Percentiles rank a stretch among this genome's conserved stretches.
Conservation (phyloP, 176 grass and related monocot species). For the Raddia distichophylla region DNA sequence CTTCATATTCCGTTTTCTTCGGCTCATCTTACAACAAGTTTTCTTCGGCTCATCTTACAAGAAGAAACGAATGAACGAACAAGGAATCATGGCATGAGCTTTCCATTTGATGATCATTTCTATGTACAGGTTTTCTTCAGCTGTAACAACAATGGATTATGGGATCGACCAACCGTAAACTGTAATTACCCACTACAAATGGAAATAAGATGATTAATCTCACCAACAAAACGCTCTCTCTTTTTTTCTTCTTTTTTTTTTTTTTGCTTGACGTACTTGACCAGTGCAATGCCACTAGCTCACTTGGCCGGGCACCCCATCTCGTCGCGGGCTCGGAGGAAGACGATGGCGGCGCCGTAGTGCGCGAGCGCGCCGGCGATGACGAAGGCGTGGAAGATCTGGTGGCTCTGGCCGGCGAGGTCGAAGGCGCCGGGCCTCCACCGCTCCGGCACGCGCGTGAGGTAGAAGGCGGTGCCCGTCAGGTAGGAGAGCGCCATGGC, state of each 20-base stretch:
- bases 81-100: background rate
- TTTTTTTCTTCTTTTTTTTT: background rate
- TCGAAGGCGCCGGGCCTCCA: conserved; percentile 85
- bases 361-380: conserved; percentile 88
- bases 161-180: background rate
- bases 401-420: conserved; percentile 81
- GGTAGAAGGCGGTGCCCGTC: conserved; percentile 67
- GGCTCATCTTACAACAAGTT: background rate
- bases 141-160: background rate
- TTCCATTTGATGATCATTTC: background rate
- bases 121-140: conserved; percentile 7
- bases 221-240: background rate
- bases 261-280: too few relatives aligned
- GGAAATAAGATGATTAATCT: conserved; percentile 3
- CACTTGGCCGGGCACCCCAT: conserved; percentile 47
- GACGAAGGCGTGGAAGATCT: conserved; percentile 92
- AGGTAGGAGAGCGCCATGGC: conserved; percentile 79
- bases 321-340: conserved; percentile 65
- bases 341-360: conserved; percentile 73
- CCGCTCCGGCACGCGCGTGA: conserved; percentile 74
- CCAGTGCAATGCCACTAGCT: too few relatives aligned
- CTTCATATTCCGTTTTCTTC: background rate
- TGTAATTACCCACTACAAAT: background rate
- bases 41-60: background rate
- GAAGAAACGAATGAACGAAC: background rate